phyloP scores from a whole-genome alignment of 192 early-diverging fungal genomes.

The Lobosporangium transversale region DNA sequence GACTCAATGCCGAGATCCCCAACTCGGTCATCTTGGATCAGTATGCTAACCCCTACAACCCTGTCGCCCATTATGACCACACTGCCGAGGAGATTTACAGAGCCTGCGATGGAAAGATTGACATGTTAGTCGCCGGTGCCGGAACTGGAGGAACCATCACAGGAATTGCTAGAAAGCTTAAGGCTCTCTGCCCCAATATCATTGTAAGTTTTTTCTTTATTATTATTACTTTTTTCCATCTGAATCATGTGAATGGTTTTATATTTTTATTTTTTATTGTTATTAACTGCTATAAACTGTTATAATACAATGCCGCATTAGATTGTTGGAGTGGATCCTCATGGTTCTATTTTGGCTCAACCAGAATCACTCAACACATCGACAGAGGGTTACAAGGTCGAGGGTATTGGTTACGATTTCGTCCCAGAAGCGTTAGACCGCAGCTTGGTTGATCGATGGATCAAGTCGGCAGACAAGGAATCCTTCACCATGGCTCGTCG shows the following conservation, averaged over 20 bases:
- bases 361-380: slow-evolving; percentile 65
- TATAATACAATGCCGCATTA: slow-evolving; percentile 15
- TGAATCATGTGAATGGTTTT: too few relatives aligned
- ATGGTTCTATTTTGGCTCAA: slow-evolving; percentile 93
- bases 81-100: slow-evolving; percentile 88
- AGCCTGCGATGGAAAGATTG: slow-evolving; percentile 87
- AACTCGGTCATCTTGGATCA: slow-evolving; percentile 97
- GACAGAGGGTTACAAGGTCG: slow-evolving; percentile 82
- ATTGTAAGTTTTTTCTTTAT: slow-evolving; percentile 41
- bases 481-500: slow-evolving; percentile 96
- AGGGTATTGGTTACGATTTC: slow-evolving; percentile 99
- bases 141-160: slow-evolving; percentile 99
- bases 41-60: slow-evolving; percentile 97
- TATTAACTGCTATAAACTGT: too few relatives aligned
- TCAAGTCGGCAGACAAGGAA: slow-evolving; percentile 96
- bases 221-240: not conserved
- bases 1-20: slow-evolving; percentile 94
- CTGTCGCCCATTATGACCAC: slow-evolving; percentile 95
- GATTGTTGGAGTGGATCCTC: slow-evolving; percentile 95
- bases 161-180: slow-evolving; percentile 93
- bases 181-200: slow-evolving; percentile 90
- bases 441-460: slow-evolving; percentile 88
- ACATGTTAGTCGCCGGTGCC: slow-evolving; percentile 95
- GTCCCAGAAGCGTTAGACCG: slow-evolving; percentile 93
- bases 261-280: too few relatives aligned